Evolutionary conservation across 768 basidiomycete species (phyloP), one percentile per base, ranked within the genome.

Genomic region (Goffeauzyma gilvescens): DNA sequence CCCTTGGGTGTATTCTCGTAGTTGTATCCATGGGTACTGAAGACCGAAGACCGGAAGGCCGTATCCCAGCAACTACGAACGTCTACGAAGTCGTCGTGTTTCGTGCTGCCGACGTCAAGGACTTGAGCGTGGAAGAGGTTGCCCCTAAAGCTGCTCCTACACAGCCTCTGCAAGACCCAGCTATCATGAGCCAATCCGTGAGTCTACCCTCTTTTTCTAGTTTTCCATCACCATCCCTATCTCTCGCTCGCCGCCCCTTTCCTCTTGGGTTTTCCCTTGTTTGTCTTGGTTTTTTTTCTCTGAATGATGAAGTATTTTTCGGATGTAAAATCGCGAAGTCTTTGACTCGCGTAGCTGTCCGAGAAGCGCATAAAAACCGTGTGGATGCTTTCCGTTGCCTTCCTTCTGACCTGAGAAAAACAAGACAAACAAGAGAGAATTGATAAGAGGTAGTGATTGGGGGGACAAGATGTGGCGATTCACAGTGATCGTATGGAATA

Each of bases 391-490:
- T 49, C 47, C 47, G 47, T 49, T 49, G 47, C 47, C 47, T 49
- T 49, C 47, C 47, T 49, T 49, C 47, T 49, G 47, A 49, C 36
- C 26, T n/a, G n/a, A n/a, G n/a, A n/a, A n/a, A n/a, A n/a, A n/a
- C n/a, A n/a, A n/a, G n/a, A n/a, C n/a, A n/a, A n/a, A n/a, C n/a
- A n/a, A n/a, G n/a, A n/a, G n/a, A n/a, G n/a, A n/a, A n/a, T n/a
- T n/a, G n/a, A n/a, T n/a, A n/a, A n/a, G n/a, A n/a, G n/a, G n/a
- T n/a, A n/a, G n/a, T n/a, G n/a, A n/a, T n/a, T n/a, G n/a, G n/a
- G n/a, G n/a, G n/a, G n/a, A n/a, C n/a, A n/a, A n/a, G n/a, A n/a
- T n/a, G n/a, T n/a, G n/a, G n/a, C n/a, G n/a, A n/a, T n/a, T n/a
- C n/a, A n/a, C n/a, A n/a, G n/a, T n/a, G n/a, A n/a, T n/a, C n/a